A percentile compares a stretch with the other conserved stretches of the same genome.
phyloP scores from a whole-genome alignment of 1,139 yeast genomes.

The Lipomyces yarrowii region DNA sequence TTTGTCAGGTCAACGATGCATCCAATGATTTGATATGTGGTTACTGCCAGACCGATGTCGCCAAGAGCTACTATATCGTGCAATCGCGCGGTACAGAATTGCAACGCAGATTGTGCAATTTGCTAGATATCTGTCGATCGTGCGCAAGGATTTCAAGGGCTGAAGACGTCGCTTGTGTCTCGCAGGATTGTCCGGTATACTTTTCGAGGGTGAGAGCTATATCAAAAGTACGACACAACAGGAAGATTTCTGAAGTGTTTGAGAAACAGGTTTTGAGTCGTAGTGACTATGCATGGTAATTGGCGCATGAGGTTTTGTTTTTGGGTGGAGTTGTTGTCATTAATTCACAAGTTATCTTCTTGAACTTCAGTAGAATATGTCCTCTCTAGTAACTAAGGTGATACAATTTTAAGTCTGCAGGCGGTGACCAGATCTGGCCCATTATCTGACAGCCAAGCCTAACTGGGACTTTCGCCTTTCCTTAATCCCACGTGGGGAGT shows the following conservation, averaged over 20 bases:
- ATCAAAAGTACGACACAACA: constrained; percentile 4
- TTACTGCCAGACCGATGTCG: constrained; percentile 6
- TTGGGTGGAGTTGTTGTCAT: neutral
- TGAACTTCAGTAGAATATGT: too few relatives aligned
- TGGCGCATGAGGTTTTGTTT: neutral
- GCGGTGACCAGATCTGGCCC: too few relatives aligned
- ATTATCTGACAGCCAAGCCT: too few relatives aligned
- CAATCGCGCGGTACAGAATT: neutral
- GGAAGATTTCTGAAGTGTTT: neutral
- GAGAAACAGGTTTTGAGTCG: constrained; percentile 2
- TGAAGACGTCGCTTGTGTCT: constrained; percentile 42
- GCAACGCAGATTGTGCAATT: constrained; percentile 37
- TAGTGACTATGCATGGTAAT: neutral
- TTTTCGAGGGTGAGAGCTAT: constrained; percentile 41
- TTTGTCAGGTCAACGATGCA: constrained; percentile 33
- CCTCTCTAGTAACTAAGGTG: too few relatives aligned
- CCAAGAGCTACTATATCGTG: constrained; percentile 17
- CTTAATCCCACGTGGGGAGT: neutral
- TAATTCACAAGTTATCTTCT: neutral
- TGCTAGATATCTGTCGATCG: constrained; percentile 40
- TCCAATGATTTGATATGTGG: constrained; percentile 1
- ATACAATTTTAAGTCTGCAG: too few relatives aligned
- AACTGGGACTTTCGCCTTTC: too few relatives aligned
- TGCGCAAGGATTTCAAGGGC: constrained; percentile 38
- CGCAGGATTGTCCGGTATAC: constrained; percentile 51